Conservation (phyloP, 2,329 filamentous ascomycete genomes). For the Pseudocercospora musae region DNA sequence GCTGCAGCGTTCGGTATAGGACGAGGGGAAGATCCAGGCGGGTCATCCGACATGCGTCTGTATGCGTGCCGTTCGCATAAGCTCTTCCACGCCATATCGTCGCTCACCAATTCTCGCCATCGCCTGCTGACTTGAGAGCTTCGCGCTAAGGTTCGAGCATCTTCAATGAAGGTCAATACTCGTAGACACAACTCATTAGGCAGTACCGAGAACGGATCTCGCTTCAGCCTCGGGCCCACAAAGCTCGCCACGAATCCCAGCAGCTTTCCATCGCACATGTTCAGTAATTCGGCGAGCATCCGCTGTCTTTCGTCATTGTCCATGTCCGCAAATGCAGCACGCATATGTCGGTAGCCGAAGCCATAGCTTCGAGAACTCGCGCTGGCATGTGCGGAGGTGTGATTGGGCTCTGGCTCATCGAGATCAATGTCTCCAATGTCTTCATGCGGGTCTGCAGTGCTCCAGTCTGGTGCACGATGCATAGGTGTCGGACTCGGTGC, state of each 20-base stretch:
- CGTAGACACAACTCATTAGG: conserved; percentile 90
- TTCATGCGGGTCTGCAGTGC: conserved; percentile 72
- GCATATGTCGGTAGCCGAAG: conserved; percentile 64
- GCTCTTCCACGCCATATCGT: conserved; percentile 98
- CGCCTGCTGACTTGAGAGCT: conserved; percentile 93
- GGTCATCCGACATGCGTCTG: conserved; percentile 52
- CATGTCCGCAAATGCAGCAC: conserved; percentile 75
- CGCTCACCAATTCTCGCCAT: conserved; percentile 89
- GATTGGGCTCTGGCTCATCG: conserved; percentile 25
- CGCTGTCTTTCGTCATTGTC: conserved; percentile 73
- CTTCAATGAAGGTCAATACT: conserved; percentile 95
- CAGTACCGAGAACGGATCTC: conserved; percentile 88
- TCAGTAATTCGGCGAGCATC: conserved; percentile 81
- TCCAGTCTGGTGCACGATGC: conserved; percentile 68
- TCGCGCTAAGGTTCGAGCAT: conserved; percentile 87
- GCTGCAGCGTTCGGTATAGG: conserved; percentile 20
- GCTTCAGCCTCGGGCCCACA: conserved; percentile 89
- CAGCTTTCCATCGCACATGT: conserved; percentile 91
- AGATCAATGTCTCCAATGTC: conserved; percentile 60
- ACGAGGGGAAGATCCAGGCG: conserved; percentile 19
- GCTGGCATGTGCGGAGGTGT: conserved; percentile 24
- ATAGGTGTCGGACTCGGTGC: conserved; percentile 64
- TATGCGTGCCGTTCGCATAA: conserved; percentile 96
- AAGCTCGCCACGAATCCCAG: conserved; percentile 95
- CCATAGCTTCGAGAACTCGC: conserved; percentile 29